A percentile compares a stretch with the other conserved stretches of the same genome.
phyloP scores from a whole-genome alignment of 257 asterid genomes.

The Solanum medicagineum region DNA sequence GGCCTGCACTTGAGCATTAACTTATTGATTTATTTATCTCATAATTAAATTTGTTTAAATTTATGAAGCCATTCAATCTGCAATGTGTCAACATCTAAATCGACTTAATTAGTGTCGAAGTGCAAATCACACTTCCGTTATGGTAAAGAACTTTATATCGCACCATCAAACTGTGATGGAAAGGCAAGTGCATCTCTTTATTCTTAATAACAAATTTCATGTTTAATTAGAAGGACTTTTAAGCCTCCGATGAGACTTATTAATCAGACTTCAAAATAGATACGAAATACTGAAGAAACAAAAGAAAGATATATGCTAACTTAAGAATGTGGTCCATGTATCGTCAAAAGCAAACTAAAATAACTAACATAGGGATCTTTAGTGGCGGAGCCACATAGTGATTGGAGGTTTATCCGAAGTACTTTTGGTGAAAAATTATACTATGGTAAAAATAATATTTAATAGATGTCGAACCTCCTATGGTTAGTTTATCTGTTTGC shows the following conservation, averaged over 20 bases:
- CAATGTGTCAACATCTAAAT: background rate
- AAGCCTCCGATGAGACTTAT: too few relatives aligned
- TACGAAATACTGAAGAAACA: too few relatives aligned
- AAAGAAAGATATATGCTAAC: background rate
- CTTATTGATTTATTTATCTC: background rate
- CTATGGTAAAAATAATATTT: too few relatives aligned
- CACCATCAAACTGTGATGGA: background rate
- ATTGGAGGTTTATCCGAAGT: too few relatives aligned
- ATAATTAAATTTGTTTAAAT: background rate
- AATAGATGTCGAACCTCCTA: too few relatives aligned
- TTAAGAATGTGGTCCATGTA: background rate
- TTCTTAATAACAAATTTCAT: accelerated
- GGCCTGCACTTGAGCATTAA: slow-evolving; percentile 7
- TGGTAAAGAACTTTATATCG: background rate
- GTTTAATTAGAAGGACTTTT: background rate
- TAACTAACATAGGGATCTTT: background rate
- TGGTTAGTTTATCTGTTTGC: too few relatives aligned
- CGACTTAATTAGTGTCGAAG: background rate
- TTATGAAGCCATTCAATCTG: background rate
- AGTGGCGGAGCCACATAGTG: too few relatives aligned
- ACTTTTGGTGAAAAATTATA: too few relatives aligned
- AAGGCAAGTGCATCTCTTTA: background rate
- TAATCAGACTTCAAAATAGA: too few relatives aligned
- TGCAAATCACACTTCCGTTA: background rate
- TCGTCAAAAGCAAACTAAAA: background rate